Conservation (phyloP, 495 filamentous ascomycete genomes). For the Staphylotrichum longicolle region DNA sequence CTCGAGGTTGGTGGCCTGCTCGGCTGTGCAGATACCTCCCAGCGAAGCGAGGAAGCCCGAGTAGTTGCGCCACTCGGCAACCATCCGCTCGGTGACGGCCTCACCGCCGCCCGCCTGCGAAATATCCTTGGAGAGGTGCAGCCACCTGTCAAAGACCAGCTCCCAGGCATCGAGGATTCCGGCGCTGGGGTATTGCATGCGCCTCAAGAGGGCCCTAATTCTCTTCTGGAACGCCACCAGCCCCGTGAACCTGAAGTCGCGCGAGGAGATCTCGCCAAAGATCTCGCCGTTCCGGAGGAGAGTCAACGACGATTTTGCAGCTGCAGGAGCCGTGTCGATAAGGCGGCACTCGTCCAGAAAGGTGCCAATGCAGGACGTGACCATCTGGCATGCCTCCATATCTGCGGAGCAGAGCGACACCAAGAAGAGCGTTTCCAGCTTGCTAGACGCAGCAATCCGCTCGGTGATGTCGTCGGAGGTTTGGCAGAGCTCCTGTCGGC, state of each 20-base stretch:
- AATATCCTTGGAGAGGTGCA: conserved; percentile 57
- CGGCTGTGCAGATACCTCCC: conserved; percentile 64
- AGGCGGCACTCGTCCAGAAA: conserved; percentile 59
- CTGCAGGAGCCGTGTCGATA: conserved; percentile 49
- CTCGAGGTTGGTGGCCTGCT: conserved; percentile 51
- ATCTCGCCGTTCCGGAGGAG: conserved; percentile 59
- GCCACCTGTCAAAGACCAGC: conserved; percentile 59
- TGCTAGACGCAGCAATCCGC: conserved; percentile 46
- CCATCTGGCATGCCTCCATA: conserved; percentile 59
- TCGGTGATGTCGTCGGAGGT: conserved; percentile 51
- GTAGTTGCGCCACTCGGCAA: conserved; percentile 64
- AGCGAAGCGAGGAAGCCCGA: conserved; percentile 65
- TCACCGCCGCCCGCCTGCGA: conserved; percentile 46
- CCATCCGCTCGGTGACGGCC: conserved; percentile 50
- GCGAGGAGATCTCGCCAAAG: conserved; percentile 60
- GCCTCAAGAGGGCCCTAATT: conserved; percentile 53
- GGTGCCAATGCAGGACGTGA: conserved; percentile 60
- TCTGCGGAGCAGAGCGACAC: conserved; percentile 62
- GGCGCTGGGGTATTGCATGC: conserved; percentile 57
- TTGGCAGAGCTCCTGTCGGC: conserved; percentile 44
- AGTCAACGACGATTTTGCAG: conserved; percentile 48
- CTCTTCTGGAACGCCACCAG: conserved; percentile 66
- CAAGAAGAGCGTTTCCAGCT: conserved; percentile 58
- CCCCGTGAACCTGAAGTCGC: conserved; percentile 61
- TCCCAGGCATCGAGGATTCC: conserved; percentile 66